phyloP scores from a whole-genome alignment of 805 yeast species.

The Danielia reshetovae region DNA sequence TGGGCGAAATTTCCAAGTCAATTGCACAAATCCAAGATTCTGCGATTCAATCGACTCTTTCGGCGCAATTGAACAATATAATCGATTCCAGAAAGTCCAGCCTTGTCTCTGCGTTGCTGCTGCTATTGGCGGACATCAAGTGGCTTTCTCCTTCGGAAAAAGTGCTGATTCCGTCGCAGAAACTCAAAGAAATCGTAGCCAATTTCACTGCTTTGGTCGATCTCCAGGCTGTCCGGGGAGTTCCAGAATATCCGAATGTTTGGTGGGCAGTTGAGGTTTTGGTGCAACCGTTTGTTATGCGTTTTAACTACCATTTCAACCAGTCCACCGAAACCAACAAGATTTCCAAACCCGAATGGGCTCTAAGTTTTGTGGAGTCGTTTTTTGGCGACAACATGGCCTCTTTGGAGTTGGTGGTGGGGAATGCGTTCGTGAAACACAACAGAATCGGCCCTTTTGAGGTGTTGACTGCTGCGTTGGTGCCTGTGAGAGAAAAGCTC shows the following conservation, averaged over 20 bases:
- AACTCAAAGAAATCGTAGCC: slow-evolving; percentile 6
- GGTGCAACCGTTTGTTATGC: slow-evolving; percentile 40
- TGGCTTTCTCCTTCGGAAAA: slow-evolving; percentile 22
- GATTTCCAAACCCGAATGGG: slow-evolving; percentile 70
- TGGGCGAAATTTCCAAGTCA: slow-evolving; percentile 7
- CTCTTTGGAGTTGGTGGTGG: slow-evolving; percentile 38
- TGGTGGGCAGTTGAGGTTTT: slow-evolving; percentile 52
- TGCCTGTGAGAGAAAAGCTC: slow-evolving; percentile 45
- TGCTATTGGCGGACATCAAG: slow-evolving; percentile 13
- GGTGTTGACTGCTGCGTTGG: slow-evolving; percentile 44
- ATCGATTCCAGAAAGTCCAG: slow-evolving; percentile 2
- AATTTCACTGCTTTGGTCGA: slow-evolving; percentile 17
- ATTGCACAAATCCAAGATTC: neutral
- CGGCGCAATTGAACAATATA: slow-evolving; percentile 6
- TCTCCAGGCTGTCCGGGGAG: slow-evolving; percentile 28
- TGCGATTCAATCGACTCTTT: neutral
- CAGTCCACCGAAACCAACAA: slow-evolving; percentile 54
- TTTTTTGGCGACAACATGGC: slow-evolving; percentile 39
- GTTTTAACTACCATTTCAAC: slow-evolving; percentile 61
- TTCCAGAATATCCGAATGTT: slow-evolving; percentile 30
- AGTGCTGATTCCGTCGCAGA: slow-evolving; percentile 11
- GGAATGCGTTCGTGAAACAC: slow-evolving; percentile 24
- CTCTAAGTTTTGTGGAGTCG: slow-evolving; percentile 47
- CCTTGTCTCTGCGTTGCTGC: slow-evolving; percentile 12
- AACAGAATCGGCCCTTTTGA: slow-evolving; percentile 32